Percentiles rank a stretch among this genome's conserved stretches.
Evolutionary conservation across 2,329 filamentous ascomycete species (phyloP).

Genomic region (Domatiomyces catenatus): DNA sequence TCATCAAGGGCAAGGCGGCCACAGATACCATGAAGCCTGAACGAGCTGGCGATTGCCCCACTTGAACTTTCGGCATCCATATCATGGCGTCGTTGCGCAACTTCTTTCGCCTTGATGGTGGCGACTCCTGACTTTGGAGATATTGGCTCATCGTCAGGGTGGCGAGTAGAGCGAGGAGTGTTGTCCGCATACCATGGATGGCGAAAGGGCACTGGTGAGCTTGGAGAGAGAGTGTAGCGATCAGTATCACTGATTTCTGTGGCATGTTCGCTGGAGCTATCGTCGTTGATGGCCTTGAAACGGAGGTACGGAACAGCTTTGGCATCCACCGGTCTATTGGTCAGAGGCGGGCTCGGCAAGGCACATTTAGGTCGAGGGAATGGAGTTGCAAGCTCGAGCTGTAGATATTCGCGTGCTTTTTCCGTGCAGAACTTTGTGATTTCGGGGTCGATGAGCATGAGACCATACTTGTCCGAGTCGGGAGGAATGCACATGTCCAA

Average conservation of each 20-base stretch:
- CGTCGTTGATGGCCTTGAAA: conserved; percentile 7
- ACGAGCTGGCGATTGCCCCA: neutral
- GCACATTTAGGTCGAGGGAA: neutral
- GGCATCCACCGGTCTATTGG: conserved; percentile 1
- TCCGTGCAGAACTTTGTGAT: conserved; percentile 39
- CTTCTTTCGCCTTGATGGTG: neutral
- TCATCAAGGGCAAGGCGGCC: neutral
- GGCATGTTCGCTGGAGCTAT: conserved; percentile 27
- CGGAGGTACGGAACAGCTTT: neutral
- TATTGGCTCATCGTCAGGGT: conserved; percentile 4
- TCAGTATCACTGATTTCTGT: conserved; percentile 26
- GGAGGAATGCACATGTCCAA: conserved; percentile 53
- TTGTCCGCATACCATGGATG: conserved; percentile 31
- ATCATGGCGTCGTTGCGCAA: neutral
- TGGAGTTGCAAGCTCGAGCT: conserved; percentile 17
- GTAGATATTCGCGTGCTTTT: conserved; percentile 21
- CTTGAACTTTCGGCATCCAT: neutral
- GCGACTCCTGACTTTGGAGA: neutral
- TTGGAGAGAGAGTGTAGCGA: conserved; percentile 17
- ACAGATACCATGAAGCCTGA: neutral
- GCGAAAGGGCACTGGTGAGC: conserved; percentile 26
- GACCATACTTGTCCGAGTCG: conserved; percentile 46
- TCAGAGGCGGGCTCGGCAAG: neutral
- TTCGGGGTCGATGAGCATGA: conserved; percentile 48
- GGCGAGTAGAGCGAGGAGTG: conserved; percentile 11